Percentiles rank a stretch among this genome's conserved stretches.
Conservation (phyloP, 768 basidiomycete genomes). For the Termitomyces sp. region DNA sequence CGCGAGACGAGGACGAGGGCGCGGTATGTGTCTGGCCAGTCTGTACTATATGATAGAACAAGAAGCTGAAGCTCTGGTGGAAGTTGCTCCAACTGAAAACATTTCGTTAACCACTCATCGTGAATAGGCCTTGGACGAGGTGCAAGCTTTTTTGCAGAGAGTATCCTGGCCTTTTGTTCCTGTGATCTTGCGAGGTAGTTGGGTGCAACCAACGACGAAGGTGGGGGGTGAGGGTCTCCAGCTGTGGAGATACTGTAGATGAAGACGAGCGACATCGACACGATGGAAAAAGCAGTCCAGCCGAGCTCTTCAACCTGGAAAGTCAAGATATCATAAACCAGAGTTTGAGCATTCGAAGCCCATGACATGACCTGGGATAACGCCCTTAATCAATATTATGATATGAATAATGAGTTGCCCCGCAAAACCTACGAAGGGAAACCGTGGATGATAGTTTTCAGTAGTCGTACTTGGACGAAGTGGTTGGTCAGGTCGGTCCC, state of each 20-base stretch:
- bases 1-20: conserved; percentile 30
- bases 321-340: conserved; percentile 3
- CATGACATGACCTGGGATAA: neutral
- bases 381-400: neutral
- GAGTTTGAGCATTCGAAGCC: neutral
- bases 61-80: conserved; percentile 27
- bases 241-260: conserved; percentile 11
- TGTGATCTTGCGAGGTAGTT: conserved; percentile 17
- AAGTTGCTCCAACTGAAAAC: conserved; percentile 24
- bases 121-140: conserved; percentile 13
- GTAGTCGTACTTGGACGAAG: neutral
- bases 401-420: neutral
- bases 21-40: conserved; percentile 24
- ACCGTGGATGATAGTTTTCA: too few species aligned
- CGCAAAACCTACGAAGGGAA: neutral
- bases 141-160: conserved; percentile 18
- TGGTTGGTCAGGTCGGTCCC: neutral
- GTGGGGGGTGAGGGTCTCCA: conserved; percentile 3
- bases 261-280: conserved; percentile 12
- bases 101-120: conserved; percentile 7
- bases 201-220: neutral
- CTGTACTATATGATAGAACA: conserved; percentile 24
- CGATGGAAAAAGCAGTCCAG: conserved; percentile 10
- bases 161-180: conserved; percentile 15
- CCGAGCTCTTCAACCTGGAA: conserved; percentile 12